These are phyloP conservation scores for Sideroxylon spinosum DNA, from an alignment of 179 eudicot species.

Conservation along the genomic window DNA sequence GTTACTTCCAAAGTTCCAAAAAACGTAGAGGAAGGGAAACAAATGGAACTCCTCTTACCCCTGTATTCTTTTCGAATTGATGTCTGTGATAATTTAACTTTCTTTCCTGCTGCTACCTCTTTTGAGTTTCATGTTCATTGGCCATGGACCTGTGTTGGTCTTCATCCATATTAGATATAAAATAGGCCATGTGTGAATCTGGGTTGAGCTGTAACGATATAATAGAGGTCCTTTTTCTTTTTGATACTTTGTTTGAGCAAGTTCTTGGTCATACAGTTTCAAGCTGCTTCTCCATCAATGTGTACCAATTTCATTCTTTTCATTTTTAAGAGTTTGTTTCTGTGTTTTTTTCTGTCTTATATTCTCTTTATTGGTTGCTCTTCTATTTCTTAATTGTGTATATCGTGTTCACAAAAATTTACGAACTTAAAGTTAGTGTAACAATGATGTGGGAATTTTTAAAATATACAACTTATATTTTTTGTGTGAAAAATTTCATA, in stretches of 20 bases:
- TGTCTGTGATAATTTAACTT: neutral
- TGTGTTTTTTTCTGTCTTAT: neutral
- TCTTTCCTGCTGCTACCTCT: constrained; percentile 1
- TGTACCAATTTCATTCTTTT: neutral
- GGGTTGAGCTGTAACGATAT: neutral
- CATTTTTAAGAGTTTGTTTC: neutral
- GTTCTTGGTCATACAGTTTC: neutral
- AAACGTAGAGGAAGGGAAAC: neutral
- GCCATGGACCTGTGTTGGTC: neutral
- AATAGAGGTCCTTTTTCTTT: neutral
- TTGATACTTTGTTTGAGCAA: neutral
- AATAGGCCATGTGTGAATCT: neutral
- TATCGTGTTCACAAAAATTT: neutral
- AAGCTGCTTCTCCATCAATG: neutral
- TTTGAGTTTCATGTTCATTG: neutral
- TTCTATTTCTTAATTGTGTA: neutral
- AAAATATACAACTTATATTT: neutral
- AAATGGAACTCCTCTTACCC: neutral
- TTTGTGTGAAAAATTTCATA: constrained; percentile 9
- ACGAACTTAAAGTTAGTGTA: neutral
- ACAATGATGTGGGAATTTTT: neutral
- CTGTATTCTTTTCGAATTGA: neutral
- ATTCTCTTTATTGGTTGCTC: neutral
- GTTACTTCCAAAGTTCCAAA: neutral
- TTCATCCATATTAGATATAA: neutral